These are phyloP conservation scores for Eucalyptus sp. DNA, from an alignment of 345 rosid species.

Conservation along the genomic window DNA sequence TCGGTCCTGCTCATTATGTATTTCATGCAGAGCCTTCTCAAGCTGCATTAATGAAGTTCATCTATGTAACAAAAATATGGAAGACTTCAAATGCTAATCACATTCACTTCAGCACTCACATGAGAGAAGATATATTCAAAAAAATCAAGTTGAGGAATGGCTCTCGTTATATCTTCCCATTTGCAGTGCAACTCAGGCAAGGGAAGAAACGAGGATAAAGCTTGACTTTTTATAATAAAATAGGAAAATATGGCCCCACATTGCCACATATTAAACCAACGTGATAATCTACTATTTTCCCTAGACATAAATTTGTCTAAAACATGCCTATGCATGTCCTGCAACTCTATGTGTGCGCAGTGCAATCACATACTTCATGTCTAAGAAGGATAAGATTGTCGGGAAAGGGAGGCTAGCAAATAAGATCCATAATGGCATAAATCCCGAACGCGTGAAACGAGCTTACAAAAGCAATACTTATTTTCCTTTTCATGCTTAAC, in stretches of 20 bases:
- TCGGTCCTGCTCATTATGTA: slow-evolving; percentile 31
- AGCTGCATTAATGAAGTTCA: slow-evolving; percentile 32
- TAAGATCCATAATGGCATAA: neutral
- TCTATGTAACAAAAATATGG: neutral
- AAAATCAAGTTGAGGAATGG: neutral
- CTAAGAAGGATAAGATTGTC: neutral
- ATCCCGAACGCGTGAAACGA: fast-evolving
- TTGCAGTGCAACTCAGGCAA: neutral
- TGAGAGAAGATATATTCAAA: neutral
- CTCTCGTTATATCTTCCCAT: neutral
- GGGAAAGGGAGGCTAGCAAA: neutral
- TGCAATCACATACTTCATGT: neutral
- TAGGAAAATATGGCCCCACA: neutral
- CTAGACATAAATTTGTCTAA: too few relatives aligned
- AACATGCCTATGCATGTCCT: neutral
- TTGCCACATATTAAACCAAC: neutral
- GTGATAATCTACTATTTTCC: too few relatives aligned
- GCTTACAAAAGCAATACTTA: neutral
- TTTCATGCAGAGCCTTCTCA: slow-evolving; percentile 47
- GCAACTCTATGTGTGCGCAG: neutral
- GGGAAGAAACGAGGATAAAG: neutral
- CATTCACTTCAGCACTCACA: neutral
- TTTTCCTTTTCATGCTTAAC: neutral
- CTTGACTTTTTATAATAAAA: neutral
- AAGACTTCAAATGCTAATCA: neutral